Evolutionary conservation across 2,329 filamentous ascomycete genomes (phyloP), one percentile per base, ranked within the genome.

Genomic region (Beauveria sp.): DNA sequence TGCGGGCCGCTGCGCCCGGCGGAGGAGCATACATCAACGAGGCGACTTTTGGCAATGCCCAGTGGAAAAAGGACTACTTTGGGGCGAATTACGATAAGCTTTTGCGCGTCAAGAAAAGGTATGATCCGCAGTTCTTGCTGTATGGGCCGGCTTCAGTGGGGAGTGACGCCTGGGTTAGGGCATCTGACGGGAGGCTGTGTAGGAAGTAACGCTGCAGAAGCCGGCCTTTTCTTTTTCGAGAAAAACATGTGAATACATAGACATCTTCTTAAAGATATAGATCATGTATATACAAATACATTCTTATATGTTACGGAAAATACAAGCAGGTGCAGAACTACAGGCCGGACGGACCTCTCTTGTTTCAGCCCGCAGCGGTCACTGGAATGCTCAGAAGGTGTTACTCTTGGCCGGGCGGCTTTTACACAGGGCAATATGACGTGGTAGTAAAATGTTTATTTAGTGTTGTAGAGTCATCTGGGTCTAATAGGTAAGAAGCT

Each of bases 21-120:
- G 71, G 73, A 9, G 79, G 76, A 2, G 70, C 75, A 1, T 82
- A 82, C 68, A 72, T 80, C 73, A 83, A 82, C 66, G 82, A 85
- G 70, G 80, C 76, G 2, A 75, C 82, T 67, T 78, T 79, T 54
- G 69, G 70, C 40, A 72, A 80, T 66, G 71, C 71, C 0, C 64
- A 76, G 45, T 82, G 73, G 68, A 72, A 80, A 67, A 38, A 73
- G 12, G 69, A 66, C 2, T 82, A 81, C 67, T 83, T 76, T 64
- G 81, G 80, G 1, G 60, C 20, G 1, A 80, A 81, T 62, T 83
- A 83, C 62, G 62, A 67, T 1, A 65, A 64, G 10, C 66, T 83
- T 22, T 60, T 75, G 16, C 40, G 51, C 0, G 73, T 85, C 34
- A 86, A 86, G 76, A 67, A 72, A 40, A 78, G 75, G 67, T 84